A percentile compares a stretch with the other conserved stretches of the same genome.
Evolutionary conservation across 352 stramenopile species (phyloP).

Genomic region (Phytophthora palmivora): DNA sequence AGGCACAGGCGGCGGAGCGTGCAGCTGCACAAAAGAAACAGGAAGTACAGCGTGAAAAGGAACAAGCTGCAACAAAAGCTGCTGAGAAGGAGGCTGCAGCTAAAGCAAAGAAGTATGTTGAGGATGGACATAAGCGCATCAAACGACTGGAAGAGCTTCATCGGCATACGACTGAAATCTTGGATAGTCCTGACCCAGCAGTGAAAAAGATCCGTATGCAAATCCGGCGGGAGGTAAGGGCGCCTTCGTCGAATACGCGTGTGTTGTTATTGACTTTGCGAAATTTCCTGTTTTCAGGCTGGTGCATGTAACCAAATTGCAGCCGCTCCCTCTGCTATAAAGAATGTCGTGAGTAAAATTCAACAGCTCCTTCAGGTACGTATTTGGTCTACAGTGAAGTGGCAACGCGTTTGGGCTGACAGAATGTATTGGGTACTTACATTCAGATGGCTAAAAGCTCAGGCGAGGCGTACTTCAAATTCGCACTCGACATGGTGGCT

Average conservation of each 20-base stretch:
- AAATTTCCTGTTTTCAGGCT: constrained; percentile 39
- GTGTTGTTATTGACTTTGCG: neutral
- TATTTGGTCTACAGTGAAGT: neutral
- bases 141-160: constrained; percentile 63
- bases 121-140: constrained; percentile 53
- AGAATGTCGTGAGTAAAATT: constrained; percentile 74
- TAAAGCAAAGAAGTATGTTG: constrained; percentile 51
- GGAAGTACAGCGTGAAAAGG: constrained; percentile 37
- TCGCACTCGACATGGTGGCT: constrained; percentile 73
- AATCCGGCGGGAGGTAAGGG: constrained; percentile 65
- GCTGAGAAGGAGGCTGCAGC: constrained; percentile 42
- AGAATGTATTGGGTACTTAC: neutral
- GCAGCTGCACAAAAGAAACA: constrained; percentile 39
- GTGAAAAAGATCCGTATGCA: constrained; percentile 78
- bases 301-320: constrained; percentile 87
- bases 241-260: too few relatives aligned
- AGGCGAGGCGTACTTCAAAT: constrained; percentile 73
- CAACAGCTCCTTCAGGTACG: constrained; percentile 62
- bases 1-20: constrained; percentile 36
- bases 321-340: constrained; percentile 67
- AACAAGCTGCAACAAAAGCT: constrained; percentile 44
- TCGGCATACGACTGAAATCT: constrained; percentile 49
- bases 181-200: constrained; percentile 49
- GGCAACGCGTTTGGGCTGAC: neutral
- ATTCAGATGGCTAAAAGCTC: constrained; percentile 56